A percentile compares a stretch with the other conserved stretches of the same genome.
These are phyloP conservation scores for Candida gigantensis DNA, from an alignment of 1,139 yeast genomes.

Conservation along the genomic window DNA sequence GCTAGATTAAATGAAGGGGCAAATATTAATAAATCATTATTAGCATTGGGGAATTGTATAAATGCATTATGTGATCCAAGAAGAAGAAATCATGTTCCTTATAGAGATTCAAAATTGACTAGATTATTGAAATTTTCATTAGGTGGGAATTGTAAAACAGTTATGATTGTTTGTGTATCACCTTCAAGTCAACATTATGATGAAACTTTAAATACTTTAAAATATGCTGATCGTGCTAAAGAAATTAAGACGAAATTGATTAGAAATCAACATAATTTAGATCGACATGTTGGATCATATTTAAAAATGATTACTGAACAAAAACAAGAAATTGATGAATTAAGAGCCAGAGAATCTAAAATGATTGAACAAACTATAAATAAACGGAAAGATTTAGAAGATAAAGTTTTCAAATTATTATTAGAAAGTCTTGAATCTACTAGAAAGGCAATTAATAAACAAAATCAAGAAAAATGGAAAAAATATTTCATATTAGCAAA, in stretches of 20 bases:
- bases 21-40: slow-evolving; percentile 79
- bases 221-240: slow-evolving; percentile 89
- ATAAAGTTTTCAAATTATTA: slow-evolving; percentile 38
- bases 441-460: slow-evolving; percentile 38
- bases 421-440: slow-evolving; percentile 43
- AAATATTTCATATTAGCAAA: slow-evolving; percentile 58
- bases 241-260: slow-evolving; percentile 81
- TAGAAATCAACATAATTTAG: slow-evolving; percentile 74
- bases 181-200: slow-evolving; percentile 87
- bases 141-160: slow-evolving; percentile 95
- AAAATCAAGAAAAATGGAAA: slow-evolving; percentile 46
- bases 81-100: slow-evolving; percentile 76
- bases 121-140: slow-evolving; percentile 81
- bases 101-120: slow-evolving; percentile 86
- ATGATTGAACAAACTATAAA: slow-evolving; percentile 38
- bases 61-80: slow-evolving; percentile 83
- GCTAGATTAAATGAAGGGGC: slow-evolving; percentile 85
- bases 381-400: slow-evolving; percentile 30
- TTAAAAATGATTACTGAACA: slow-evolving; percentile 85
- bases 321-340: slow-evolving; percentile 71
- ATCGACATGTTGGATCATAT: slow-evolving; percentile 86
- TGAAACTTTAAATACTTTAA: slow-evolving; percentile 85
- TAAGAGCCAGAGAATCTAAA: slow-evolving; percentile 54
- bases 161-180: slow-evolving; percentile 91
- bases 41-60: slow-evolving; percentile 92